These are phyloP conservation scores for Acaromyces ingoldii DNA, from an alignment of 1,284 basidiomycete genomes.

Conservation along the genomic window DNA sequence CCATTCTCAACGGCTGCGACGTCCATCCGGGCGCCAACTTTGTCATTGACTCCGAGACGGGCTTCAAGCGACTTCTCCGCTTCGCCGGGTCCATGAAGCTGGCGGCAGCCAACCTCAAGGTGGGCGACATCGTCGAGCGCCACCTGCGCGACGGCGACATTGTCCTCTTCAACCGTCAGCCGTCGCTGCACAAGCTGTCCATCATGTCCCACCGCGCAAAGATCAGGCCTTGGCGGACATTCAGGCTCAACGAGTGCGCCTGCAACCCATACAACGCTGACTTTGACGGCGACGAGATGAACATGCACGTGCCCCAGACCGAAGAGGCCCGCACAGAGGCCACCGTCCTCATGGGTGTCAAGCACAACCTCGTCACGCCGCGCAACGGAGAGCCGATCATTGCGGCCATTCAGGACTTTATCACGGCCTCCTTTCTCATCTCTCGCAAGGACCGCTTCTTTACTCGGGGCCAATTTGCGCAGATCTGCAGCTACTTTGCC, in stretches of 20 bases:
- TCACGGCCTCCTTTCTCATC: slow-evolving; percentile 75
- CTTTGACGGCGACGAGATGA: slow-evolving; percentile 99
- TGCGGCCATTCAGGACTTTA: slow-evolving; percentile 49
- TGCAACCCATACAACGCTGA: slow-evolving; percentile 99
- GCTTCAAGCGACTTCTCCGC: slow-evolving; percentile 62
- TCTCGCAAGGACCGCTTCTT: slow-evolving; percentile 90
- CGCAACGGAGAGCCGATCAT: slow-evolving; percentile 49
- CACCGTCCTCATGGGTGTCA: slow-evolving; percentile 94
- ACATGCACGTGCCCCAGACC: slow-evolving; percentile 94
- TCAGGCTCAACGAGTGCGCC: slow-evolving; percentile 97
- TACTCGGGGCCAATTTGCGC: slow-evolving; percentile 89
- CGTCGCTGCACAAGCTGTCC: slow-evolving; percentile 71
- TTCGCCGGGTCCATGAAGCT: slow-evolving; percentile 43
- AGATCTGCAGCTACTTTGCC: slow-evolving; percentile 89
- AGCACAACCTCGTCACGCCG: slow-evolving; percentile 83
- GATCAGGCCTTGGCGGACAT: slow-evolving; percentile 93
- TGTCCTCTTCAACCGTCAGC: slow-evolving; percentile 97
- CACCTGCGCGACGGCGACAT: slow-evolving; percentile 96
- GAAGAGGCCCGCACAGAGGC: slow-evolving; percentile 98
- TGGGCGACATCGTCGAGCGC: slow-evolving; percentile 86
- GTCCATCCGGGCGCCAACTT: slow-evolving; percentile 95
- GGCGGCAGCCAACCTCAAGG: slow-evolving; percentile 66
- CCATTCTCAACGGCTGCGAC: slow-evolving; percentile 83
- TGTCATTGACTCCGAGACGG: slow-evolving; percentile 64
- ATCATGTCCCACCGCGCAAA: slow-evolving; percentile 99